Evolutionary conservation across 768 basidiomycete genomes (phyloP).

Genomic region (Mycena capillaripes): DNA sequence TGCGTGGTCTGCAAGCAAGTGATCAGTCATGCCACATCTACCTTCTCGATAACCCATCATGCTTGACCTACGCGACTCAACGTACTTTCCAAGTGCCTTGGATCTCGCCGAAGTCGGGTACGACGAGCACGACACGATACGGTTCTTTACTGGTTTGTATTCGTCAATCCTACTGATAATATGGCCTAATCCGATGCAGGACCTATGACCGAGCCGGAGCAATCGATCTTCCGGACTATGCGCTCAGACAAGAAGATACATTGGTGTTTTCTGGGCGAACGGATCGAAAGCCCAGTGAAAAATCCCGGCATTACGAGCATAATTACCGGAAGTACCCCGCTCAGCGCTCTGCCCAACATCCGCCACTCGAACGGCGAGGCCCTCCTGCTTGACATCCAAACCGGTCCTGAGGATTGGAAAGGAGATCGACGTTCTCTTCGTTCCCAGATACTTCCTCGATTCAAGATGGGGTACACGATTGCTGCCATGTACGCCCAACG

Average conservation of each 20-base stretch:
- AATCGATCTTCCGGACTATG: slow-evolving; percentile 9
- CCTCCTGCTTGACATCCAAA: slow-evolving; percentile 16
- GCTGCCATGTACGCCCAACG: slow-evolving; percentile 18
- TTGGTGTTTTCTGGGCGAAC: slow-evolving; percentile 20
- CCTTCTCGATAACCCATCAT: slow-evolving; percentile 16
- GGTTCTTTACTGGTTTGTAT: slow-evolving; percentile 22
- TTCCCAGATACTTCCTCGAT: slow-evolving; percentile 10
- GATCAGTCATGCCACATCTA: slow-evolving; percentile 14
- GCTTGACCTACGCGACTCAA: slow-evolving; percentile 21
- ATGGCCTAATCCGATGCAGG: slow-evolving; percentile 14
- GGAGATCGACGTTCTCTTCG: slow-evolving; percentile 16
- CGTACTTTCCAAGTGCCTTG: slow-evolving; percentile 13
- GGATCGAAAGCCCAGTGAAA: slow-evolving; percentile 10
- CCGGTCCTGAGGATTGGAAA: slow-evolving; percentile 16
- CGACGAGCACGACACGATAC: slow-evolving; percentile 15
- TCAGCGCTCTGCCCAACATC: slow-evolving; percentile 14
- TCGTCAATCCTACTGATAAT: slow-evolving; percentile 11
- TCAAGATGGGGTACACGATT: slow-evolving; percentile 23
- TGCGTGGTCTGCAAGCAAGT: slow-evolving; percentile 17
- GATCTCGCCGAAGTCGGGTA: slow-evolving; percentile 21
- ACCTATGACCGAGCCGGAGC: slow-evolving; percentile 13
- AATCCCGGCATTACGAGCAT: background rate
- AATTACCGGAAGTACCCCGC: slow-evolving; percentile 11
- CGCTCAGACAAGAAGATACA: slow-evolving; percentile 18
- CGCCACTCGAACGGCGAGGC: slow-evolving; percentile 18